Evolutionary conservation across 2,329 filamentous ascomycete species (phyloP).

Genomic region (Tolypocladium paradoxum): DNA sequence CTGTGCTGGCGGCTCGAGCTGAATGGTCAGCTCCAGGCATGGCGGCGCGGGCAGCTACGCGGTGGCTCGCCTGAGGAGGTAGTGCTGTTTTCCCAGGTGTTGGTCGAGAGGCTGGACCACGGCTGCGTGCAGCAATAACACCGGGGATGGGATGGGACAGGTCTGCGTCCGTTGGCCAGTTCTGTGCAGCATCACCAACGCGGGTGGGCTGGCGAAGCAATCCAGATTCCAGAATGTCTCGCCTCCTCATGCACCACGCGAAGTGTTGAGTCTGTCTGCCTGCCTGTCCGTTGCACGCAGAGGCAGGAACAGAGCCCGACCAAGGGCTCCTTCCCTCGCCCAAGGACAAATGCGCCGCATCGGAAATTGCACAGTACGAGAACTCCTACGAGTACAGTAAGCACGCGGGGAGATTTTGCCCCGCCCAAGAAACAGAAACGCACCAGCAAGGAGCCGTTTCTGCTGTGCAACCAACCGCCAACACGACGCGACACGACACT

Average conservation of each 20-base stretch:
- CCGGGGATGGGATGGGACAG: background rate
- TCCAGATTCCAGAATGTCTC: background rate
- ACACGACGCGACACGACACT: background rate
- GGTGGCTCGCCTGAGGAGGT: background rate
- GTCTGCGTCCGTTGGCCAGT: background rate
- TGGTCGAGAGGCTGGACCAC: background rate
- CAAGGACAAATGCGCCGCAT: no score
- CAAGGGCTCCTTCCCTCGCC: background rate
- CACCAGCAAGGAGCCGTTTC: background rate
- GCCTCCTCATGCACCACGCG: background rate
- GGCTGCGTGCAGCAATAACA: background rate
- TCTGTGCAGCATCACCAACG: background rate
- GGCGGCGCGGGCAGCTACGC: background rate
- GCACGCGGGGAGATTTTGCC: background rate
- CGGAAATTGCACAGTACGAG: background rate
- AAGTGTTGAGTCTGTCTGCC: background rate
- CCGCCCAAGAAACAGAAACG: background rate
- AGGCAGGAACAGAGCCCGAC: background rate
- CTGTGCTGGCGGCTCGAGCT: background rate
- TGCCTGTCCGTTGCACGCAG: background rate
- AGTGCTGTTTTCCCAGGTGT: background rate
- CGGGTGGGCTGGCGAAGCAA: background rate
- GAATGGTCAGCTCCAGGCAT: background rate
- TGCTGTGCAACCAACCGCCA: background rate
- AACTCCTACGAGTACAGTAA: no score